Conservation (phyloP, 2,329 filamentous ascomycete genomes). For the Apiospora marii region DNA sequence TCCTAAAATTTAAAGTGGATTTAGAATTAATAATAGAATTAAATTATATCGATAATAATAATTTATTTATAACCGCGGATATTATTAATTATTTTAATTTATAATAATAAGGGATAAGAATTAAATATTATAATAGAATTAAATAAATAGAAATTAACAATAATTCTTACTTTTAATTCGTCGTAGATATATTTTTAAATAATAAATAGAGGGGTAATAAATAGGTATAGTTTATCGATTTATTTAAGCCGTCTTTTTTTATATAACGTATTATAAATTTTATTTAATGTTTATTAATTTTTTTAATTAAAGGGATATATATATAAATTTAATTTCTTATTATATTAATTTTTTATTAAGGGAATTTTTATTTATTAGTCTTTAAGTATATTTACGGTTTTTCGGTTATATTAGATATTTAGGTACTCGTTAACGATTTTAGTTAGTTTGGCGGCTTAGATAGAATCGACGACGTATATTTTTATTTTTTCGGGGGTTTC, state of each 20-base stretch:
- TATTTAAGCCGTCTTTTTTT: neutral
- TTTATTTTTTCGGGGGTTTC: neutral
- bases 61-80: neutral
- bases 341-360: neutral
- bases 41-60: neutral
- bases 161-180: neutral
- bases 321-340: neutral
- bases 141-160: neutral
- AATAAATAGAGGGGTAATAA: neutral
- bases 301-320: neutral
- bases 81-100: neutral
- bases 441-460: neutral
- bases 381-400: neutral
- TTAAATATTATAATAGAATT: neutral
- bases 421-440: neutral
- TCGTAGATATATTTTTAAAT: neutral
- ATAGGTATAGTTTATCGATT: neutral
- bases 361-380: neutral
- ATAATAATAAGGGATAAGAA: neutral
- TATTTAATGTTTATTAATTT: neutral
- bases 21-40: neutral
- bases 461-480: neutral
- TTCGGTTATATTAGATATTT: neutral
- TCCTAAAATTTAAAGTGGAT: neutral
- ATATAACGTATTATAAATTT: neutral